Evolutionary conservation across 257 asterid genomes (phyloP).

Genomic region (Penstemon barbatus): DNA sequence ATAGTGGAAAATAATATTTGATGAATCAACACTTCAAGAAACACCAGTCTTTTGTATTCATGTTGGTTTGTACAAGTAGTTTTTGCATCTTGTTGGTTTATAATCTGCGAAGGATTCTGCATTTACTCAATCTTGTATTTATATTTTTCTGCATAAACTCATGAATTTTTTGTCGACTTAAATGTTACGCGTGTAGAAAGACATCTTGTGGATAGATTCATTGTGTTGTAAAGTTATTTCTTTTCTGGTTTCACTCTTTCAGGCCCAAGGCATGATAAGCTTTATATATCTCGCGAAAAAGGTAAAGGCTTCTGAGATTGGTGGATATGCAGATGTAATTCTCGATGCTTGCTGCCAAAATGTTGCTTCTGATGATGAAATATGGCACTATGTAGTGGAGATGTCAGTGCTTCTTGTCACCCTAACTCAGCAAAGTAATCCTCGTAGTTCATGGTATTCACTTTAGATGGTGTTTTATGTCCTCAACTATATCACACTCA

Average conservation of each 20-base stretch:
- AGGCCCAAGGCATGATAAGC: slow-evolving; percentile 93
- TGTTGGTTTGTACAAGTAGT: slow-evolving; percentile 9
- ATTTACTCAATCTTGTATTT: not conserved
- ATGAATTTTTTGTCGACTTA: slow-evolving; percentile 5
- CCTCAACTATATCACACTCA: slow-evolving; percentile 6
- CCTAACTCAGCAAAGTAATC: slow-evolving; percentile 66
- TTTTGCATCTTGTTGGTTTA: not conserved
- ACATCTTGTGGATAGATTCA: slow-evolving; percentile 8
- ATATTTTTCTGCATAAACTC: not conserved
- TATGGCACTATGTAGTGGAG: slow-evolving; percentile 79
- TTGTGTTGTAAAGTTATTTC: slow-evolving; percentile 7
- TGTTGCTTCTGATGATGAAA: slow-evolving; percentile 76
- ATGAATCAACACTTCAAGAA: not conserved
- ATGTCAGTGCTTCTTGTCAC: slow-evolving; percentile 81
- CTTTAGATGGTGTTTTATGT: slow-evolving; percentile 19
- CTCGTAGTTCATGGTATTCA: slow-evolving; percentile 85
- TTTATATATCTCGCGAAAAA: slow-evolving; percentile 70
- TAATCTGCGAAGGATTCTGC: not conserved
- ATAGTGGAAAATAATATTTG: not conserved
- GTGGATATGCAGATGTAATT: slow-evolving; percentile 75
- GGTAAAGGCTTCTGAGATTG: slow-evolving; percentile 65
- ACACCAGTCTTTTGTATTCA: not conserved
- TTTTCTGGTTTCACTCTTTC: slow-evolving; percentile 29
- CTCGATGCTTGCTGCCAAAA: slow-evolving; percentile 95
- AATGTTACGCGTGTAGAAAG: slow-evolving; percentile 9